Conservation (phyloP, 2,329 filamentous ascomycete species). For the Chalaropsis thielavioides region DNA sequence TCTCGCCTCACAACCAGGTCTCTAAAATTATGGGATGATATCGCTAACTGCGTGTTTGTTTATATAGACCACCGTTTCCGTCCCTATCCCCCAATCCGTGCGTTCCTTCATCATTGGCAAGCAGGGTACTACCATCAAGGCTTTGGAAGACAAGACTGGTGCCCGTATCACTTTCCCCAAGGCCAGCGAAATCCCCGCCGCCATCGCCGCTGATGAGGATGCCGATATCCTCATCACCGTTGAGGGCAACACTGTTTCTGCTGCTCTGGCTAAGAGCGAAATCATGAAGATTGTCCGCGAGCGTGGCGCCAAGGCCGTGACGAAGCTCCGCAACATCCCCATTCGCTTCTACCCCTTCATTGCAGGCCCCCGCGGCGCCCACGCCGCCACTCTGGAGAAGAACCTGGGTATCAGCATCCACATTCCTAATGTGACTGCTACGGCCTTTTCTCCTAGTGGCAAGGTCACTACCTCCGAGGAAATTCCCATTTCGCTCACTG, state of each 20-base stretch:
- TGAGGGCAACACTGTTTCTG: conserved; percentile 81
- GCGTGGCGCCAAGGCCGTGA: conserved; percentile 65
- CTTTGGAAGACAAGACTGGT: conserved; percentile 76
- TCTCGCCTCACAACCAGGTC: not conserved
- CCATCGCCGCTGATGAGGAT: conserved; percentile 59
- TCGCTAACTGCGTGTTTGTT: conserved; percentile 7
- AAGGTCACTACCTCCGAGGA: conserved; percentile 44
- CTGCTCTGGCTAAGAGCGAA: conserved; percentile 66
- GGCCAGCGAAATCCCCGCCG: conserved; percentile 45
- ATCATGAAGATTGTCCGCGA: conserved; percentile 82
- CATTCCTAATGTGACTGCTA: conserved; percentile 42
- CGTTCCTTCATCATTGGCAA: conserved; percentile 88
- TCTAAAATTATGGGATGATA: too few species aligned
- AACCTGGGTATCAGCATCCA: conserved; percentile 65
- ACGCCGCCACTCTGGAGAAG: conserved; percentile 57
- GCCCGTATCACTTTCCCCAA: conserved; percentile 84
- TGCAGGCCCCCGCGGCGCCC: conserved; percentile 59
- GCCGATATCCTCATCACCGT: conserved; percentile 71
- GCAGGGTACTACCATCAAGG: conserved; percentile 77
- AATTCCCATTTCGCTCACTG: conserved; percentile 70
- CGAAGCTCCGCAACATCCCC: conserved; percentile 70
- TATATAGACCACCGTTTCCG: conserved; percentile 17
- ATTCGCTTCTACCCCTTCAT: conserved; percentile 94
- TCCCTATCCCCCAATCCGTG: conserved; percentile 41
- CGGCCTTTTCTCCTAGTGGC: conserved; percentile 27